Base-by-base conservation (phyloP, 805 yeast genomes). In the Priceomyces melissophilus region DNA sequence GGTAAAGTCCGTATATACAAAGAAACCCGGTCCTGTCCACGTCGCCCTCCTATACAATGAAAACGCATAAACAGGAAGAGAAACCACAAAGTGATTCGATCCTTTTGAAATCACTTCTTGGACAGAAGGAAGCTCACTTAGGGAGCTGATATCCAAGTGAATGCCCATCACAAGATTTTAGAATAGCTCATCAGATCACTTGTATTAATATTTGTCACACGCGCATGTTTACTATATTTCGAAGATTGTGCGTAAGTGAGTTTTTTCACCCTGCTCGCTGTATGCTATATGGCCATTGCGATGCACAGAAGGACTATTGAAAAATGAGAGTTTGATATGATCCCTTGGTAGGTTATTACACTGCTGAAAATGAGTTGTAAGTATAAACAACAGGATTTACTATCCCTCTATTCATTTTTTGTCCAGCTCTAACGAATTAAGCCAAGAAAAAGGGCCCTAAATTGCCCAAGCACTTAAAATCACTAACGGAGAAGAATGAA, bases 1-100 rank as follows among this genome's bases (percentile, higher is more conserved):
- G 14, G 49, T 45, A 35, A 48, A 48, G 37, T 48, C 52, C 3
- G 52, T 46, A 11, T 44, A 45, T 9, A 44, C 30, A 16, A 48
- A 32, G 14, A 44, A 37, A 10, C 47, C 52, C 15, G 47, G 48
- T 1, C 46, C 43, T 29, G 15, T 38, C 47, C 47, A 48, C 2
- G 38, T 27, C 4, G 28, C 11, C 14, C 45, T 43, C 16, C 35
- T 40, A 26, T 34, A 46, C 14, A 41, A 32, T 27, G 46, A 38
- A 4, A 48, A 32, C 15, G 41, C 37, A 26, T 46, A 41, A 10
- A 46, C 48, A 2, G 52, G 50, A 3, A 48, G 32, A 2, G 40
- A 42, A 14, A 48, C 42, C 25, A 38, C 37, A 39, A 35, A 43
- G 25, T 37, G 17, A 4, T 38, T 25, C 3, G 26, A 26, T 4